Evolutionary conservation across 345 rosid species (phyloP).

Genomic region (Mangifera indica): DNA sequence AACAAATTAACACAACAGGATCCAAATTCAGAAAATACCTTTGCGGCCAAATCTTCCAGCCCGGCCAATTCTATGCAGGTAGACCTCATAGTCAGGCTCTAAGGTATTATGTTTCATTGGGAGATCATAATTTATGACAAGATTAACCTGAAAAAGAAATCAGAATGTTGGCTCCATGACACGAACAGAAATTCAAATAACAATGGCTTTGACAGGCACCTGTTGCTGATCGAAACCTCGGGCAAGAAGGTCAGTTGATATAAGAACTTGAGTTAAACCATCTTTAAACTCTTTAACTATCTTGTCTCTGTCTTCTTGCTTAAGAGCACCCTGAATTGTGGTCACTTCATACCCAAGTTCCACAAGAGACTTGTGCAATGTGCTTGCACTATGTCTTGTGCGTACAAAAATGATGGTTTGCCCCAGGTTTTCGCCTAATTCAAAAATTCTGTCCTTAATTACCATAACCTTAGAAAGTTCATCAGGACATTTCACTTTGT

Average conservation of each 20-base stretch:
- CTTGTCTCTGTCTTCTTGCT: slow-evolving; percentile 69
- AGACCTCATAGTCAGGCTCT: slow-evolving; percentile 86
- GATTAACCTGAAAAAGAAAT: slow-evolving; percentile 56
- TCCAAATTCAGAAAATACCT: not conserved
- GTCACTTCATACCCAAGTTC: slow-evolving; percentile 82
- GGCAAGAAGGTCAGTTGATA: slow-evolving; percentile 85
- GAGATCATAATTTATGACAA: slow-evolving; percentile 79
- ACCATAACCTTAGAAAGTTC: slow-evolving; percentile 68
- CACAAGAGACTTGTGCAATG: slow-evolving; percentile 60
- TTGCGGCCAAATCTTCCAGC: slow-evolving; percentile 83
- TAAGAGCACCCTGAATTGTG: slow-evolving; percentile 68
- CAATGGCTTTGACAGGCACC: slow-evolving; percentile 28
- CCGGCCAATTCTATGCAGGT: slow-evolving; percentile 94
- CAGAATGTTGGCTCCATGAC: slow-evolving; percentile 7
- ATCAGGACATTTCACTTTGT: slow-evolving; percentile 79
- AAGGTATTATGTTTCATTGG: slow-evolving; percentile 54
- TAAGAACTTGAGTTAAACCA: slow-evolving; percentile 81
- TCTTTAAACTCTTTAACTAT: slow-evolving; percentile 87
- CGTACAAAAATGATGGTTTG: slow-evolving; percentile 82
- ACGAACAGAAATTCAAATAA: not conserved
- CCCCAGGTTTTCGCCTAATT: slow-evolving; percentile 76
- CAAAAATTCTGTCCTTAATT: slow-evolving; percentile 79
- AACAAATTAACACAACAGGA: not conserved
- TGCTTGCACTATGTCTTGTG: slow-evolving; percentile 57
- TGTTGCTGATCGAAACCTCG: slow-evolving; percentile 94